These are phyloP conservation scores for Phyllachora maydis DNA, from an alignment of 2,329 filamentous ascomycete genomes.

Conservation along the genomic window DNA sequence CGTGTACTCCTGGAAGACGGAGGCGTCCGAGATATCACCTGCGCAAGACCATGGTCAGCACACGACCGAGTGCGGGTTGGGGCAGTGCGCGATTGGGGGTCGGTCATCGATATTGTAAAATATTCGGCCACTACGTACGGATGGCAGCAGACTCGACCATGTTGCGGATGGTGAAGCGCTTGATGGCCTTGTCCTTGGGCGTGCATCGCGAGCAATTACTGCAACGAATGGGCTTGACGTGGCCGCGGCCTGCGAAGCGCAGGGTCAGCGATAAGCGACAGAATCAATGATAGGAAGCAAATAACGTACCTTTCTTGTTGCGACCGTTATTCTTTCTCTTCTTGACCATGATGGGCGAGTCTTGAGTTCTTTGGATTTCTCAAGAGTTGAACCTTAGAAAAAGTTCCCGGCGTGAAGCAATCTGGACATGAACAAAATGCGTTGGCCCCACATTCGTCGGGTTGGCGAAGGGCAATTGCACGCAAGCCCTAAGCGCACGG, in stretches of 20 bases:
- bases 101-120: background rate
- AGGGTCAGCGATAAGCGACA: slow-evolving; percentile 98
- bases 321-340: slow-evolving; percentile 38
- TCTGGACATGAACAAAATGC: too few relatives aligned
- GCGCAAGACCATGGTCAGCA: slow-evolving; percentile 7
- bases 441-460: too few relatives aligned
- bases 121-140: slow-evolving; percentile 43
- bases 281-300: slow-evolving; percentile 9
- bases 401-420: too few relatives aligned
- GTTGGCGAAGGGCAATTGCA: too few relatives aligned
- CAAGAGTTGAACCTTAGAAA: too few relatives aligned
- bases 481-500: slow-evolving; percentile 1
- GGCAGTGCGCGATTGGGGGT: slow-evolving; percentile 2
- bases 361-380: too few relatives aligned
- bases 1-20: slow-evolving; percentile 97
- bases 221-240: slow-evolving; percentile 94
- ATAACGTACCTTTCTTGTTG: slow-evolving; percentile 10
- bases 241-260: slow-evolving; percentile 60
- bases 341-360: slow-evolving; percentile 47
- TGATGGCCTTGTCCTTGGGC: slow-evolving; percentile 99
- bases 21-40: slow-evolving; percentile 99
- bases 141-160: slow-evolving; percentile 99
- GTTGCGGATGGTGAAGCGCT: slow-evolving; percentile 99
- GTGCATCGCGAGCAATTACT: slow-evolving; percentile 64
- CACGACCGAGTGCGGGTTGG: slow-evolving; percentile 1